Conservation (phyloP, 1,284 basidiomycete species). For the Vanrija pseudolonga region DNA sequence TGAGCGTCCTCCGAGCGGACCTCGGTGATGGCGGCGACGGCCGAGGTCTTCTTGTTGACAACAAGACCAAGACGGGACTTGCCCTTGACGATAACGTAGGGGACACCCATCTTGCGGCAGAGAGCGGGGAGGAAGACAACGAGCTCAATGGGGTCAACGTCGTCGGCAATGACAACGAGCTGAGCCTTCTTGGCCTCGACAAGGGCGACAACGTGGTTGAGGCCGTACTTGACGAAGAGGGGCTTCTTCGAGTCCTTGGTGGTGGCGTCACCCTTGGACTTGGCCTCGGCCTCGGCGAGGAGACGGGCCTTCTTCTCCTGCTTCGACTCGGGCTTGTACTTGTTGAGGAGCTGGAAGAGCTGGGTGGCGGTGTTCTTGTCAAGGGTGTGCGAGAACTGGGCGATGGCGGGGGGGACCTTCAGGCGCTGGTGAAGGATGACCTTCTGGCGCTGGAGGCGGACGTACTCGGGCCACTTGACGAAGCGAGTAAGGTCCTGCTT, state of each 20-base stretch:
- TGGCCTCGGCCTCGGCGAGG: constrained; percentile 68
- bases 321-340: constrained; percentile 68
- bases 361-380: constrained; percentile 99
- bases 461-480: constrained; percentile 99
- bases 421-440: constrained; percentile 97
- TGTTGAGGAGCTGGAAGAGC: constrained; percentile 97
- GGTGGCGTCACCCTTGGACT: constrained; percentile 54
- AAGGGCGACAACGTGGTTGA: constrained; percentile 94
- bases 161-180: constrained; percentile 94
- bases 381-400: constrained; percentile 95
- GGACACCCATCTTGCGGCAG: constrained; percentile 97
- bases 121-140: constrained; percentile 97
- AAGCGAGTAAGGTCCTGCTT: constrained; percentile 91
- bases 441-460: constrained; percentile 97
- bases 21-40: constrained; percentile 83
- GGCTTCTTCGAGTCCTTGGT: constrained; percentile 81
- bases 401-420: constrained; percentile 97
- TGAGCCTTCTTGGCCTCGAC: constrained; percentile 97
- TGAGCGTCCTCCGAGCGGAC: constrained; percentile 91
- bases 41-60: constrained; percentile 84
- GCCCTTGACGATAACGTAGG: constrained; percentile 95
- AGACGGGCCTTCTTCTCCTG: constrained; percentile 98
- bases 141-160: constrained; percentile 98
- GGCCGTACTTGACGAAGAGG: constrained; percentile 90
- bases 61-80: constrained; percentile 84